phyloP scores from a whole-genome alignment of 768 basidiomycete species.

The Megacollybia marginata region DNA sequence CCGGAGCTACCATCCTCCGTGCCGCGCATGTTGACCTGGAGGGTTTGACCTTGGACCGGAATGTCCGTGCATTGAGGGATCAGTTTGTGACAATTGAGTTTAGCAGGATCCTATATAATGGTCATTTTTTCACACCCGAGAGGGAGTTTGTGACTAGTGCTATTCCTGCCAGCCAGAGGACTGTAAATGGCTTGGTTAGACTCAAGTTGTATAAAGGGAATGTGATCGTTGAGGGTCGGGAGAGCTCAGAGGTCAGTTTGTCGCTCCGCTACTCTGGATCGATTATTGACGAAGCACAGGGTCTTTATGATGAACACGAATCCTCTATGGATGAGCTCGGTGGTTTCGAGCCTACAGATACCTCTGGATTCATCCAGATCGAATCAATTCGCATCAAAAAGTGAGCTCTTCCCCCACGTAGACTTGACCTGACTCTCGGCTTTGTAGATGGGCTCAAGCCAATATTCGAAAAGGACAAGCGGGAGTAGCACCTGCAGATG shows the following conservation, averaged over 20 bases:
- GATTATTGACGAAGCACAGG: slow-evolving; percentile 30
- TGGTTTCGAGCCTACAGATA: slow-evolving; percentile 94
- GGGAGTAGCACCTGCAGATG: slow-evolving; percentile 71
- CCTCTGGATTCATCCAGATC: slow-evolving; percentile 94
- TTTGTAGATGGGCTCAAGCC: slow-evolving; percentile 73
- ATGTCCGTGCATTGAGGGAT: slow-evolving; percentile 90
- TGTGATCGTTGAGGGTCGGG: slow-evolving; percentile 87
- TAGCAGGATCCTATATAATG: slow-evolving; percentile 92
- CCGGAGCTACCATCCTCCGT: slow-evolving; percentile 93
- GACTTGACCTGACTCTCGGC: not conserved
- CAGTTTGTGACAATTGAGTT: slow-evolving; percentile 91
- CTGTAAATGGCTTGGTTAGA: slow-evolving; percentile 89
- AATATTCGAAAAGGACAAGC: slow-evolving; percentile 80
- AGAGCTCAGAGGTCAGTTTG: slow-evolving; percentile 67
- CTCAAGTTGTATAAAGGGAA: slow-evolving; percentile 96
- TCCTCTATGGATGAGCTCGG: slow-evolving; percentile 99
- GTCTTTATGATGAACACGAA: slow-evolving; percentile 91
- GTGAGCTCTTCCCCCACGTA: slow-evolving; percentile 33
- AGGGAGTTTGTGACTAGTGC: slow-evolving; percentile 89
- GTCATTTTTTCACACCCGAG: slow-evolving; percentile 99
- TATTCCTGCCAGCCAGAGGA: slow-evolving; percentile 91
- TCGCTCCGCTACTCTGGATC: not conserved
- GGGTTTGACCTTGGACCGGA: slow-evolving; percentile 95
- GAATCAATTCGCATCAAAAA: slow-evolving; percentile 98
- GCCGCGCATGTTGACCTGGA: slow-evolving; percentile 95